phyloP scores from a whole-genome alignment of 2,329 filamentous ascomycete species.

The Calonectria multiphialidica region DNA sequence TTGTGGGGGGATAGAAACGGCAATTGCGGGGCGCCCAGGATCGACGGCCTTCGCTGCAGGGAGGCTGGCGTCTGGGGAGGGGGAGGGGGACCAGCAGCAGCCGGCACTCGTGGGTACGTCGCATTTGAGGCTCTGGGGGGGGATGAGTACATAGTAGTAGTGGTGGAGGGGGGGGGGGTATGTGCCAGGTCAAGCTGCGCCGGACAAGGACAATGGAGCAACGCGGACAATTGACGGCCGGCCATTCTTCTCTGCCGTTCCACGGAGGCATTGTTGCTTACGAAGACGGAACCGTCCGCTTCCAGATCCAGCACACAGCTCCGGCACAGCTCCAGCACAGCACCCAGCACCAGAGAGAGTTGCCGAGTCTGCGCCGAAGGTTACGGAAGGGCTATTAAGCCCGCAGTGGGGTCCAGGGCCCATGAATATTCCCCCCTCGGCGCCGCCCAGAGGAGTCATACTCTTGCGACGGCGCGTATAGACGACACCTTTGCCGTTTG shows the following conservation, averaged over 20 bases:
- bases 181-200: no score
- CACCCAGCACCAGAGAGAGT: no score
- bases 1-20: neutral
- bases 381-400: constrained; percentile 32
- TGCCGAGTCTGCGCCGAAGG: constrained; percentile 22
- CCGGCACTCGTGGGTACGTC: no score
- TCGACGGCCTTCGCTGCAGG: neutral
- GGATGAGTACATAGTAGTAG: no score
- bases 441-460: constrained; percentile 11
- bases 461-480: neutral
- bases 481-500: neutral
- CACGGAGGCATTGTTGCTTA: neutral
- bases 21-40: neutral
- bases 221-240: no score
- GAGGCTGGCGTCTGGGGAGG: neutral
- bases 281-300: neutral
- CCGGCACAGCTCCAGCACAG: no score
- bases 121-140: no score
- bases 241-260: neutral
- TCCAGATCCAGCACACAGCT: neutral
- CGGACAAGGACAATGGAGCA: no score
- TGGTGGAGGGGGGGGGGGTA: no score
- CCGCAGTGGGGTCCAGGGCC: constrained; percentile 41
- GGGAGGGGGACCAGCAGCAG: no score
- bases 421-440: constrained; percentile 19